Conservation (phyloP, 352 stramenopile species). For the Phytophthora niederhauseri region DNA sequence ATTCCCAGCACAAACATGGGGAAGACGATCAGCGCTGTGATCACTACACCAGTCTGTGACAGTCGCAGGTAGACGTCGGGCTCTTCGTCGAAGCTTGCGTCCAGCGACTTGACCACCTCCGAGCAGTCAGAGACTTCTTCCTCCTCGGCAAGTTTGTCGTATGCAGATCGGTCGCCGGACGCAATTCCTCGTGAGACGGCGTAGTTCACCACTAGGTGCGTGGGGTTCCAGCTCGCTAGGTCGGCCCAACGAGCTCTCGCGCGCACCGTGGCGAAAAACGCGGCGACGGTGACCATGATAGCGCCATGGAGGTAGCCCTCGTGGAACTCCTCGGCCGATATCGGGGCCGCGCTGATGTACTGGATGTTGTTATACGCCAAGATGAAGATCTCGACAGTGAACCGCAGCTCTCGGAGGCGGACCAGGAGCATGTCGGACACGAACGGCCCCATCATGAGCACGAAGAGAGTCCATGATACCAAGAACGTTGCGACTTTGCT, state of each 20-base stretch:
- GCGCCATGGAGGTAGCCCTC: slow-evolving; percentile 11
- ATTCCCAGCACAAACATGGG: slow-evolving; percentile 18
- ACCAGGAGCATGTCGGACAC: slow-evolving; percentile 42
- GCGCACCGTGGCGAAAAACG: slow-evolving; percentile 19
- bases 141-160: neutral
- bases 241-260: slow-evolving; percentile 13
- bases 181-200: neutral
- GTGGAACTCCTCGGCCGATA: slow-evolving; percentile 17
- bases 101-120: neutral
- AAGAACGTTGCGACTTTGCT: slow-evolving; percentile 35
- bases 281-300: neutral
- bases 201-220: neutral
- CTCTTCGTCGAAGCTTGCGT: neutral
- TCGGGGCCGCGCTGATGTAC: slow-evolving; percentile 12
- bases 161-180: neutral
- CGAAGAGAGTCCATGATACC: slow-evolving; percentile 34
- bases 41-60: slow-evolving; percentile 1
- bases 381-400: slow-evolving; percentile 53
- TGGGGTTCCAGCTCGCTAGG: slow-evolving; percentile 24
- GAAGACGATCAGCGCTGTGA: slow-evolving; percentile 10
- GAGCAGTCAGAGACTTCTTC: neutral
- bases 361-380: slow-evolving; percentile 27
- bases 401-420: slow-evolving; percentile 38
- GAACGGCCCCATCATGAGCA: slow-evolving; percentile 32
- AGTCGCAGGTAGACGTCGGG: neutral